phyloP scores from a whole-genome alignment of 2,329 filamentous ascomycete genomes.

The Fusarium chlamydosporum region DNA sequence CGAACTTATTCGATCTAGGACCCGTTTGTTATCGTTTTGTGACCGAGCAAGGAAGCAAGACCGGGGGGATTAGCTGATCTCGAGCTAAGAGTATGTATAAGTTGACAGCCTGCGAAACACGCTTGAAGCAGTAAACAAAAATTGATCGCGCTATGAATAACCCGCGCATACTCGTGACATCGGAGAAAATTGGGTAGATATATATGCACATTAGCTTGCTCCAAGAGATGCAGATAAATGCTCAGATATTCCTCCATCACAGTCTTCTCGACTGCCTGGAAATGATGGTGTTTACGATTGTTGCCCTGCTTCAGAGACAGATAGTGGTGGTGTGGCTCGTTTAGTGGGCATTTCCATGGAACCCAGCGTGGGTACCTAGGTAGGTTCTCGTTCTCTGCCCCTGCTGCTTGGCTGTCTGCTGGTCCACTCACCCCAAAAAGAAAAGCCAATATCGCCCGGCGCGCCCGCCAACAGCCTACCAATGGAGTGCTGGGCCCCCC shows the following conservation, averaged over 20 bases:
- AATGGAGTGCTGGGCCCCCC: slow-evolving; percentile 20
- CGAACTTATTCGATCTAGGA: slow-evolving; percentile 35
- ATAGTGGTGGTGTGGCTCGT: slow-evolving; percentile 11
- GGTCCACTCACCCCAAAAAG: slow-evolving; percentile 38
- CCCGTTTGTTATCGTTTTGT: slow-evolving; percentile 28
- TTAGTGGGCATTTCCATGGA: neutral
- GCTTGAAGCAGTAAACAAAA: slow-evolving; percentile 25
- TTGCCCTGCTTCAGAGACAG: neutral
- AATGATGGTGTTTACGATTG: slow-evolving; percentile 3
- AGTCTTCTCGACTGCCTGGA: neutral
- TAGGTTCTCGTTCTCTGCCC: slow-evolving; percentile 8
- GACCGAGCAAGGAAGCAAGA: slow-evolving; percentile 20
- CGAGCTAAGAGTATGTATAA: slow-evolving; percentile 14
- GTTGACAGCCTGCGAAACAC: slow-evolving; percentile 23
- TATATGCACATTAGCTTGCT: neutral
- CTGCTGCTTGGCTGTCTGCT: slow-evolving; percentile 25
- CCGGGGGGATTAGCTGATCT: slow-evolving; percentile 11
- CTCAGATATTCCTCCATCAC: neutral
- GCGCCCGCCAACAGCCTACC: slow-evolving; percentile 36
- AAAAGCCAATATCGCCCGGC: slow-evolving; percentile 35
- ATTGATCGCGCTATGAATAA: slow-evolving; percentile 1
- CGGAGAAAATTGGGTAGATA: neutral
- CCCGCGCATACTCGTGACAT: neutral
- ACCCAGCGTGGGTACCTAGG: neutral
- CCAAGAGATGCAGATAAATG: neutral